Conservation (phyloP, 2,329 filamentous ascomycete genomes). For the Torrubiella hemipterigena region DNA sequence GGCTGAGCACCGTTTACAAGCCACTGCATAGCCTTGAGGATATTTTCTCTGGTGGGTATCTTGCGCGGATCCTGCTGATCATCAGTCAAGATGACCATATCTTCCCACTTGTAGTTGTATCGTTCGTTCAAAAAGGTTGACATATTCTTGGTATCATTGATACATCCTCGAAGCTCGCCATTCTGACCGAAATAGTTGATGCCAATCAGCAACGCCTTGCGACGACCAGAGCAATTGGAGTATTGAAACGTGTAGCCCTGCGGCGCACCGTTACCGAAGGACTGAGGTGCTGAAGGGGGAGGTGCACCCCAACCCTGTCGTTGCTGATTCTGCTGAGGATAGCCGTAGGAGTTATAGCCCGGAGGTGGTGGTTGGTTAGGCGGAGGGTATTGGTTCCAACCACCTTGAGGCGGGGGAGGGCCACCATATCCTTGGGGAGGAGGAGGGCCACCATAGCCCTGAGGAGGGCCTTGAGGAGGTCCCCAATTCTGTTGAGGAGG, state of each 20-base stretch:
- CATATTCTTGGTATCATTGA: slow-evolving; percentile 73
- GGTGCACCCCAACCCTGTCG: slow-evolving; percentile 23
- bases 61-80: slow-evolving; percentile 59
- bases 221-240: slow-evolving; percentile 59
- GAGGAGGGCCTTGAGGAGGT: slow-evolving; percentile 10
- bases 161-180: slow-evolving; percentile 62
- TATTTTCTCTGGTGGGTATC: slow-evolving; percentile 65
- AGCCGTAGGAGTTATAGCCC: slow-evolving; percentile 33
- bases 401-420: slow-evolving; percentile 7
- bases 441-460: slow-evolving; percentile 12
- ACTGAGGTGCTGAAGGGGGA: slow-evolving; percentile 37
- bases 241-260: slow-evolving; percentile 62
- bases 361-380: slow-evolving; percentile 23
- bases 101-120: slow-evolving; percentile 62
- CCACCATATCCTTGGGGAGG: slow-evolving; percentile 8
- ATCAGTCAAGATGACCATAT: slow-evolving; percentile 71
- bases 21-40: slow-evolving; percentile 65
- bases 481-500: slow-evolving; percentile 10
- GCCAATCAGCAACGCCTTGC: slow-evolving; percentile 65
- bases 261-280: slow-evolving; percentile 58
- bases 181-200: slow-evolving; percentile 71
- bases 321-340: slow-evolving; percentile 21
- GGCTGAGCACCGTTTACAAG: slow-evolving; percentile 58
- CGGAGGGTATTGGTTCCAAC: slow-evolving; percentile 10
- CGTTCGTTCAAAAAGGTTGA: slow-evolving; percentile 56